phyloP scores from a whole-genome alignment of 2,329 filamentous ascomycete species.

The Monilinia vaccinii-corymbosi region DNA sequence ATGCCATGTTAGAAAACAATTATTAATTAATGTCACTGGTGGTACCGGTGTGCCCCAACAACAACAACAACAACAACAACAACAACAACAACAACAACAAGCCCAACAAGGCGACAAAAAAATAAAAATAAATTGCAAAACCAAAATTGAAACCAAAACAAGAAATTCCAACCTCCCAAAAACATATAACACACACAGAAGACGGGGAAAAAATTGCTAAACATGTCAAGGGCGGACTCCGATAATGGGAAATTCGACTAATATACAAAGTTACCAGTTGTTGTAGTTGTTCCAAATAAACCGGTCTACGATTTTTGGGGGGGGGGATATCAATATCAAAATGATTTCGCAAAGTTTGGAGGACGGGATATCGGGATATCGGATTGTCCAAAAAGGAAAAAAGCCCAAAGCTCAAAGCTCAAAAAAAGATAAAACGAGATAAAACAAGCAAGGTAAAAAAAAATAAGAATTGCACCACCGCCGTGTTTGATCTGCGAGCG shows the following conservation, averaged over 20 bases:
- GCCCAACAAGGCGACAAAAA: not conserved
- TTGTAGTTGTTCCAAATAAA: not conserved
- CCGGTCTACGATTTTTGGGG: not conserved
- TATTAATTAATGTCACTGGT: slow-evolving; percentile 1
- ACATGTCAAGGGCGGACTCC: not conserved
- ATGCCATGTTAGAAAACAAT: not conserved
- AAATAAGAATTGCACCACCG: not conserved
- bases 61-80: too few relatives aligned
- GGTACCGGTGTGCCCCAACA: not conserved
- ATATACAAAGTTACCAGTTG: not conserved
- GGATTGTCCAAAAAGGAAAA: not conserved
- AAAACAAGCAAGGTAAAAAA: not conserved
- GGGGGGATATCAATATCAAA: not conserved
- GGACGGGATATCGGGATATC: not conserved
- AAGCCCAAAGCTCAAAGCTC: too few relatives aligned
- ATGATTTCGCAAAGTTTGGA: not conserved
- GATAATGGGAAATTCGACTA: not conserved
- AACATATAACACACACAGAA: not conserved
- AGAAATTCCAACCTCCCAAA: too few relatives aligned
- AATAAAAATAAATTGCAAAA: not conserved
- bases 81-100: too few relatives aligned
- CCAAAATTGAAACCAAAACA: not conserved
- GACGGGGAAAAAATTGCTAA: not conserved
- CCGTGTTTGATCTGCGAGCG: not conserved
- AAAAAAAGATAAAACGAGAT: too few relatives aligned